A percentile compares a stretch with the other conserved stretches of the same genome.
Evolutionary conservation across 2,329 filamentous ascomycete species (phyloP).

Genomic region (Arthroderma sp.): DNA sequence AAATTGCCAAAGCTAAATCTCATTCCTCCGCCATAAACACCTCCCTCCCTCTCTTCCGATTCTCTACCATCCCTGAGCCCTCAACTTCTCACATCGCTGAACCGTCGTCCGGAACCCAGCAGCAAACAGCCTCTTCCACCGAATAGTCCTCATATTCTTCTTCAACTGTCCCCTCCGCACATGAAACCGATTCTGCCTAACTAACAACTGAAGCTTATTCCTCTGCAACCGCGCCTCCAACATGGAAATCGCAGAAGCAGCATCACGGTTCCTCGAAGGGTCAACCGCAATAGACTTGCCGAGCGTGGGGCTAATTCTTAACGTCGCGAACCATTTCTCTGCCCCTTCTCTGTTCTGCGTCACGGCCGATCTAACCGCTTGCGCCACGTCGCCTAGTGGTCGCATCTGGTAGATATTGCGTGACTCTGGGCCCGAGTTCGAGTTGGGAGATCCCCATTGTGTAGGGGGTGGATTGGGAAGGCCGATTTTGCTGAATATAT

Average conservation of each 20-base stretch:
- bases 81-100: slow-evolving; percentile 30
- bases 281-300: slow-evolving; percentile 15
- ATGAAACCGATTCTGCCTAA: slow-evolving; percentile 26
- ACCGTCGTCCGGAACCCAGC: slow-evolving; percentile 31
- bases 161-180: slow-evolving; percentile 28
- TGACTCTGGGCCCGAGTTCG: too few species aligned
- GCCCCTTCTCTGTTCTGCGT: too few species aligned
- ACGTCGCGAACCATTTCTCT: too few species aligned
- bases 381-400: too few species aligned
- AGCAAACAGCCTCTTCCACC: slow-evolving; percentile 34
- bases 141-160: slow-evolving; percentile 25
- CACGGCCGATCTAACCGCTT: too few species aligned
- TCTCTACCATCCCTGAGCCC: slow-evolving; percentile 33
- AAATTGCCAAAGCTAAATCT: too few species aligned
- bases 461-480: too few species aligned
- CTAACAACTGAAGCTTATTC: slow-evolving; percentile 24
- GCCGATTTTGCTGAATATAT: too few species aligned
- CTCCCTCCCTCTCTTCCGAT: background rate
- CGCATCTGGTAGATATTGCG: too few species aligned
- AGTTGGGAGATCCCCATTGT: too few species aligned
- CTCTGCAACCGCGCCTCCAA: slow-evolving; percentile 15
- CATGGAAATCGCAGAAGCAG: slow-evolving; percentile 12
- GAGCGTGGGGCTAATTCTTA: slow-evolving; percentile 15
- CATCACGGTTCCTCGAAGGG: slow-evolving; percentile 12
- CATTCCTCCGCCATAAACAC: background rate